phyloP scores from a whole-genome alignment of 202 grass and related monocot genomes.

The Zizania palustris region DNA sequence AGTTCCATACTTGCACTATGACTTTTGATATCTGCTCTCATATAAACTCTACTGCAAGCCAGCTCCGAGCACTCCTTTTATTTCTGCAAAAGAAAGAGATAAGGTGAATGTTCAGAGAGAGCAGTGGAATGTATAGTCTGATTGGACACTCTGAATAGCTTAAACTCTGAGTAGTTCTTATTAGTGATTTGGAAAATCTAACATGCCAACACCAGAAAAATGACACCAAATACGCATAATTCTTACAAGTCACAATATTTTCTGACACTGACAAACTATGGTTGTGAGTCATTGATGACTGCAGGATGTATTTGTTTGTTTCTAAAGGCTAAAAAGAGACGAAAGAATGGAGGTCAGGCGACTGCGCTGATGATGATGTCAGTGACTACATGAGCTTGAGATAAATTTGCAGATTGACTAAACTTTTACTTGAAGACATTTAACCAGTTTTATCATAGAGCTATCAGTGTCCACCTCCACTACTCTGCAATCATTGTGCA shows the following conservation, averaged over 20 bases:
- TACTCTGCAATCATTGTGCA: constrained; percentile 19
- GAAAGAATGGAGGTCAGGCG: too few relatives aligned
- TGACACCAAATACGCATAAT: not conserved
- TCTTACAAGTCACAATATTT: too few relatives aligned
- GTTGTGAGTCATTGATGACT: too few relatives aligned
- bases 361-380: too few relatives aligned
- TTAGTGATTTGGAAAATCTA: not conserved
- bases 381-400: too few relatives aligned
- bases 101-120: not conserved
- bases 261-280: too few relatives aligned
- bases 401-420: not conserved
- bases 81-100: constrained; percentile 37
- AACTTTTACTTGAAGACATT: constrained; percentile 4
- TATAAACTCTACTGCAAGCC: constrained; percentile 43
- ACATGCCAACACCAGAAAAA: not conserved
- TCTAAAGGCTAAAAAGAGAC: too few relatives aligned
- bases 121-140: not conserved
- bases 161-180: not conserved
- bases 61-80: constrained; percentile 41
- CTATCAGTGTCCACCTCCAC: constrained; percentile 13
- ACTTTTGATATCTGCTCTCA: constrained; percentile 36
- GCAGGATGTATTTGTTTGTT: too few relatives aligned
- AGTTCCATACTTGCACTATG: constrained; percentile 45
- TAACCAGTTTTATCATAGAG: not conserved
- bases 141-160: not conserved